These are phyloP conservation scores for Flagelloscypha sp. DNA, from an alignment of 768 basidiomycete species.

Conservation along the genomic window DNA sequence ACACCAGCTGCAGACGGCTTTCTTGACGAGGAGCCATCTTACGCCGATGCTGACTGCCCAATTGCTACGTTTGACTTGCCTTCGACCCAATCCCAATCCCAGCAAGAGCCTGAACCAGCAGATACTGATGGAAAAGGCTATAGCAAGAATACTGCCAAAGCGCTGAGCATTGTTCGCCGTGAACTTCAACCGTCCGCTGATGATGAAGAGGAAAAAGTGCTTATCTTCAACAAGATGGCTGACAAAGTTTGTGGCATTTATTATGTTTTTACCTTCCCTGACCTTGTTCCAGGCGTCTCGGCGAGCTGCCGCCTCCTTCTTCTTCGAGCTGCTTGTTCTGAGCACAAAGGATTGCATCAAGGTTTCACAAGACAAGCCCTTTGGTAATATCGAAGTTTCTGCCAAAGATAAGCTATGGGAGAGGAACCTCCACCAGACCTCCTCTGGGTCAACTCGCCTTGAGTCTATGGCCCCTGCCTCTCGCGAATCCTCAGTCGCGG, in stretches of 20 bases:
- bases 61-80: constrained; percentile 76
- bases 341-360: constrained; percentile 89
- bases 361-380: constrained; percentile 63
- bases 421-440: constrained; percentile 43
- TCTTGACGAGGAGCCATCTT: constrained; percentile 56
- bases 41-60: constrained; percentile 64
- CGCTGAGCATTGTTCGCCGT: constrained; percentile 63
- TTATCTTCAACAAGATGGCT: constrained; percentile 75
- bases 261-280: not conserved
- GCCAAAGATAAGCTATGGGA: constrained; percentile 86
- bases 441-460: no score
- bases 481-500: no score
- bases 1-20: constrained; percentile 55
- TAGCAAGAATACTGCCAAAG: constrained; percentile 85
- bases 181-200: constrained; percentile 54
- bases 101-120: constrained; percentile 30
- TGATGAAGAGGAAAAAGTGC: constrained; percentile 43
- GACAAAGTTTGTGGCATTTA: constrained; percentile 50
- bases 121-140: constrained; percentile 64
- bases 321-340: constrained; percentile 94
- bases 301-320: constrained; percentile 90
- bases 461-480: no score
- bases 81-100: constrained; percentile 41
- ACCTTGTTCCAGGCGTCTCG: constrained; percentile 59
- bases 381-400: constrained; percentile 78